These are phyloP conservation scores for Suillus cothurnatus DNA, from an alignment of 768 basidiomycete genomes.

Conservation along the genomic window DNA sequence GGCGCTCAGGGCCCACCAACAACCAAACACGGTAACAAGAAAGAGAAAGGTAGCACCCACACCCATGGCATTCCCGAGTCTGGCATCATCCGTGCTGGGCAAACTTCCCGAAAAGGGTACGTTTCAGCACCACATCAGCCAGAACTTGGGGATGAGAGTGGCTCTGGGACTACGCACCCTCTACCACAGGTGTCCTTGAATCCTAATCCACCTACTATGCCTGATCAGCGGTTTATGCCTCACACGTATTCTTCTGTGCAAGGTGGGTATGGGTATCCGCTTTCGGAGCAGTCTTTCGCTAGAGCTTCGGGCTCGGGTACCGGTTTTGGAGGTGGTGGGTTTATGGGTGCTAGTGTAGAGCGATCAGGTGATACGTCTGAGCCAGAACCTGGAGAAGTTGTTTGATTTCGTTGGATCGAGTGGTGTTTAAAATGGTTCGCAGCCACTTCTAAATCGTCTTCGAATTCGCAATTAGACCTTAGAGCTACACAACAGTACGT, in stretches of 20 bases:
- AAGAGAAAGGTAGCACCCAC: slow-evolving; percentile 15
- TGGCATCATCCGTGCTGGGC: slow-evolving; percentile 15
- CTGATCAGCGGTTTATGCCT: not conserved
- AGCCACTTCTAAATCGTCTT: not conserved
- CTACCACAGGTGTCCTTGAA: not conserved
- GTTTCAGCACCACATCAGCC: slow-evolving; percentile 21
- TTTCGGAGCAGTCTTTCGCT: not conserved
- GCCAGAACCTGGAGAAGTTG: slow-evolving; percentile 3
- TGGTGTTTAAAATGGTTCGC: not conserved
- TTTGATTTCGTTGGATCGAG: not conserved
- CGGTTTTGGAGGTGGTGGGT: not conserved
- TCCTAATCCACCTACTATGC: not conserved
- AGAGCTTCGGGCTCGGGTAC: not conserved
- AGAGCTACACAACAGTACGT: no score
- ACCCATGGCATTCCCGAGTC: slow-evolving; percentile 21
- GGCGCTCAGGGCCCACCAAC: no score
- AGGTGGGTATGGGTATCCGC: not conserved
- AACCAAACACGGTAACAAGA: slow-evolving; percentile 5
- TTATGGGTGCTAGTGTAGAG: not conserved
- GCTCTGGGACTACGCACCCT: slow-evolving; percentile 11
- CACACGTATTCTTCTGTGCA: not conserved
- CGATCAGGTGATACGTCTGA: not conserved
- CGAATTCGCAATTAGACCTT: no score
- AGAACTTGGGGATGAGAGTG: slow-evolving; percentile 19
- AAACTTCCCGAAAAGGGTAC: slow-evolving; percentile 7